Evolutionary conservation across 768 basidiomycete species (phyloP).

Genomic region (Xerocomus spinulosus): DNA sequence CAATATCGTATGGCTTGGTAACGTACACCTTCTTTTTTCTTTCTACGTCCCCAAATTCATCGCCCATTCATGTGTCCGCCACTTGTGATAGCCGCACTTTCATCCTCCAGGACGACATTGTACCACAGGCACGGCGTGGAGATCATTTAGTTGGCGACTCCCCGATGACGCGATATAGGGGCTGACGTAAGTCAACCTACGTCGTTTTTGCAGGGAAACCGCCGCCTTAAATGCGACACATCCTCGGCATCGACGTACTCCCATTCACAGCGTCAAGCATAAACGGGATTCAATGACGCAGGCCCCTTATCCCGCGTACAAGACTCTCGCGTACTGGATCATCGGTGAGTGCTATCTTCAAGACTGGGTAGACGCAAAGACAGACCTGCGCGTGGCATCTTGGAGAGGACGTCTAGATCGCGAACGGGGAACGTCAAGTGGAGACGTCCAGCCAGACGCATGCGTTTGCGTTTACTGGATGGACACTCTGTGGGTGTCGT

Average conservation of each 20-base stretch:
- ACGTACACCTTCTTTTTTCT: not conserved
- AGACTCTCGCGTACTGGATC: not conserved
- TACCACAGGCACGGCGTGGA: not conserved
- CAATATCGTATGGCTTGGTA: not conserved
- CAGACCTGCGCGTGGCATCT: not conserved
- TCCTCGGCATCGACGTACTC: too few relatives aligned
- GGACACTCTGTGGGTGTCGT: too few relatives aligned
- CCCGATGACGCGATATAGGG: not conserved
- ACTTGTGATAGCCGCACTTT: not conserved
- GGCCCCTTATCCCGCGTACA: not conserved
- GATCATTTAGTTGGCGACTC: not conserved
- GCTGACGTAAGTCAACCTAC: not conserved
- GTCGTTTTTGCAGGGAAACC: not conserved
- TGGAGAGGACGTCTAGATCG: not conserved
- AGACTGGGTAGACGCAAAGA: too few relatives aligned
- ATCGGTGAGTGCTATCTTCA: not conserved
- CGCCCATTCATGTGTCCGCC: too few relatives aligned
- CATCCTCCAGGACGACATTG: not conserved
- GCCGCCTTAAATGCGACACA: not conserved
- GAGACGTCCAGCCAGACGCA: too few relatives aligned
- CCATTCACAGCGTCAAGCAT: too few relatives aligned
- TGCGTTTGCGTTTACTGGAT: not conserved
- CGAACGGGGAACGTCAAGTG: too few relatives aligned
- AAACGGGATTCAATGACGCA: not conserved
- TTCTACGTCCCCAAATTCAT: not conserved